These are phyloP conservation scores for Aristolochia fimbriata DNA, from an alignment of 164 flowering plant species.

Conservation along the genomic window DNA sequence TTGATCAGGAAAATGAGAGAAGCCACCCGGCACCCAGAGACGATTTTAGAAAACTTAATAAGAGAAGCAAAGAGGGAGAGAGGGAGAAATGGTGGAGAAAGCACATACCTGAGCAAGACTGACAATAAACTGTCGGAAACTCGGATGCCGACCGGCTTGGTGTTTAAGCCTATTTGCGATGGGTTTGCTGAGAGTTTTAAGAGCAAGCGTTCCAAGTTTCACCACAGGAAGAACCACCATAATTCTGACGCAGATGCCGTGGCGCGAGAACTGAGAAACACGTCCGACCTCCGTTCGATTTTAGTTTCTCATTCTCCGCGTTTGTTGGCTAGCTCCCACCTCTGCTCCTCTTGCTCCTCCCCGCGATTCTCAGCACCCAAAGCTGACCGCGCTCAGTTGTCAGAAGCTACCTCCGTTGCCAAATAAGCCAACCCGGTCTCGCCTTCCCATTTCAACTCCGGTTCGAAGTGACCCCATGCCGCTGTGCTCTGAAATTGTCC, in stretches of 20 bases:
- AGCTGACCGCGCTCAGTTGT: too few relatives aligned
- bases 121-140: slow-evolving; percentile 56
- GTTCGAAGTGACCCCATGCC: too few relatives aligned
- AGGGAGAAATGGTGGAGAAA: not conserved
- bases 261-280: too few relatives aligned
- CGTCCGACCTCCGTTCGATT: too few relatives aligned
- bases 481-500: too few relatives aligned
- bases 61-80: not conserved
- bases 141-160: slow-evolving; percentile 57
- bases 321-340: too few relatives aligned
- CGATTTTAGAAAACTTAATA: not conserved
- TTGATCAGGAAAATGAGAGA: not conserved
- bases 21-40: not conserved
- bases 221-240: slow-evolving; percentile 56
- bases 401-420: too few relatives aligned
- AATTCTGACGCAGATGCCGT: not conserved
- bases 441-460: too few relatives aligned
- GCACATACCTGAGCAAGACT: slow-evolving; percentile 61
- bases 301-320: too few relatives aligned
- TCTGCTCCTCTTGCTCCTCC: too few relatives aligned
- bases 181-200: slow-evolving; percentile 74
- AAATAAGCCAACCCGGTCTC: too few relatives aligned
- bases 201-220: slow-evolving; percentile 70
- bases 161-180: slow-evolving; percentile 59
- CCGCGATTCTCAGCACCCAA: too few relatives aligned